Evolutionary conservation across 352 stramenopile genomes (phyloP).

Genomic region (Globisporangium camurandrum): DNA sequence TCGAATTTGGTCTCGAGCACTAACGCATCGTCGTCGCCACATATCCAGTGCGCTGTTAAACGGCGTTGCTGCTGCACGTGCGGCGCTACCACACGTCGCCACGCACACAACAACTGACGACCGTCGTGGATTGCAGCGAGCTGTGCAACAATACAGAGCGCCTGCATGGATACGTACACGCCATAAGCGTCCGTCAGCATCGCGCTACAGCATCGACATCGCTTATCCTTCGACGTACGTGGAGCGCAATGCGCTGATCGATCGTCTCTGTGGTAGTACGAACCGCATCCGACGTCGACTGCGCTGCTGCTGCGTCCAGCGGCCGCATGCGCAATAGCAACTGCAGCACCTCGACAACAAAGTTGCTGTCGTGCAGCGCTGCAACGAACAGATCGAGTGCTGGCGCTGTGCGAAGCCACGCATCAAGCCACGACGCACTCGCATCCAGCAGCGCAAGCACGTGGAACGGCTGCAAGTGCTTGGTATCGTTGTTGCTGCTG

Average conservation of each 20-base stretch:
- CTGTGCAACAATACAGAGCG: slow-evolving; percentile 21
- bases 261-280: slow-evolving; percentile 9
- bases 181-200: not conserved
- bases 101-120: slow-evolving; percentile 16
- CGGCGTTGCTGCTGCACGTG: slow-evolving; percentile 20
- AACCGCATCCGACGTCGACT: not conserved
- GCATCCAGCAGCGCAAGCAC: slow-evolving; percentile 27
- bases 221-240: slow-evolving; percentile 17
- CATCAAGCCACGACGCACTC: slow-evolving; percentile 30
- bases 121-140: slow-evolving; percentile 24
- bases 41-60: slow-evolving; percentile 13
- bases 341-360: slow-evolving; percentile 32
- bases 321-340: slow-evolving; percentile 28
- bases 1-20: slow-evolving; percentile 9
- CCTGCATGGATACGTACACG: slow-evolving; percentile 5
- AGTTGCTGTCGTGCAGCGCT: slow-evolving; percentile 23
- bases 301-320: slow-evolving; percentile 12
- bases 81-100: slow-evolving; percentile 16
- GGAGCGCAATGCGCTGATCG: slow-evolving; percentile 15
- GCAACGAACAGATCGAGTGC: slow-evolving; percentile 26
- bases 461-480: slow-evolving; percentile 16
- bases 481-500: slow-evolving; percentile 19
- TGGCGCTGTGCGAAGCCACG: slow-evolving; percentile 40
- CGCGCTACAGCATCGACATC: not conserved
- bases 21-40: slow-evolving; percentile 1